phyloP scores from a whole-genome alignment of 306 rosid species.

The Rubus parviflorus region DNA sequence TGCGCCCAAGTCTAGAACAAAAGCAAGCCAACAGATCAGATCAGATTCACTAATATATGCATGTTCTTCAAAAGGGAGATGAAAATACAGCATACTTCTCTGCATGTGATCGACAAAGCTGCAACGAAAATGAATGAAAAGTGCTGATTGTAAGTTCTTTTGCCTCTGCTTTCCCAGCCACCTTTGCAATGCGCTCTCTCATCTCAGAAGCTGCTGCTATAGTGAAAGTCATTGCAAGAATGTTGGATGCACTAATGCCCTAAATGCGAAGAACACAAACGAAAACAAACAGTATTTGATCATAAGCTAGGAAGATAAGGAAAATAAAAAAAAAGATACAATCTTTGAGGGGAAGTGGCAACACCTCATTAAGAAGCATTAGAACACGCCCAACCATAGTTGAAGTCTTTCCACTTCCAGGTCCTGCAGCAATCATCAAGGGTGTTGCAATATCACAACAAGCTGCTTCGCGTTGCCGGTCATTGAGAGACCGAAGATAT shows the following conservation, averaged over 20 bases:
- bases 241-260: slow-evolving; percentile 72
- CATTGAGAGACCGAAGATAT: slow-evolving; percentile 68
- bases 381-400: slow-evolving; percentile 96
- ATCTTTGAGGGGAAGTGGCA: slow-evolving; percentile 3
- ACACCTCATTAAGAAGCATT: slow-evolving; percentile 86
- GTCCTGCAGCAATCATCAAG: slow-evolving; percentile 87
- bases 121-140: slow-evolving; percentile 96
- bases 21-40: slow-evolving; percentile 17
- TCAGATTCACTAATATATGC: not conserved
- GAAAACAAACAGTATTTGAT: not conserved
- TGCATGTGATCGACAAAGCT: slow-evolving; percentile 87
- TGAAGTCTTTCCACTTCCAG: slow-evolving; percentile 99
- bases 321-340: not conserved
- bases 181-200: slow-evolving; percentile 87
- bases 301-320: not conserved
- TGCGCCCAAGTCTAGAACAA: slow-evolving; percentile 70
- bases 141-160: slow-evolving; percentile 91
- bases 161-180: slow-evolving; percentile 75
- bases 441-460: slow-evolving; percentile 75
- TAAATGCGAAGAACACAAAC: slow-evolving; percentile 26
- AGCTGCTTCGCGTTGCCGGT: slow-evolving; percentile 85
- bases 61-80: not conserved
- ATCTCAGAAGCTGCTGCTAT: slow-evolving; percentile 95
- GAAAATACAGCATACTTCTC: slow-evolving; percentile 55
- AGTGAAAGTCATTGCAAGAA: slow-evolving; percentile 96